phyloP scores from a whole-genome alignment of 345 rosid species.

The Moringa oleifera region DNA sequence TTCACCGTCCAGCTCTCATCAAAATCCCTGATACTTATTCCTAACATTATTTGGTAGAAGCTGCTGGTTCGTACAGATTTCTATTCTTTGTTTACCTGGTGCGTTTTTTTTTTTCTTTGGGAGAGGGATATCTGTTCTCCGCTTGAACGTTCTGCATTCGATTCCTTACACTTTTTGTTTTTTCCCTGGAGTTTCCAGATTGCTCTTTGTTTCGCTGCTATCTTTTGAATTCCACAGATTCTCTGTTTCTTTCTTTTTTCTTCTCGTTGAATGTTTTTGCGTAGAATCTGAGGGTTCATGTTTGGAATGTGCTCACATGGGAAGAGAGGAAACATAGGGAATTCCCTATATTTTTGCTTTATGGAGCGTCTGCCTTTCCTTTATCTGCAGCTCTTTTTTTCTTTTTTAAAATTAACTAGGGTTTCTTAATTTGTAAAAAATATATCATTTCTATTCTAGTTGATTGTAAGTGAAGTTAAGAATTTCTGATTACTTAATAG shows the following conservation, averaged over 20 bases:
- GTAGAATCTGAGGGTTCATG: constrained; percentile 22
- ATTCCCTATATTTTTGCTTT: constrained; percentile 9
- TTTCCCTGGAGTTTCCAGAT: constrained; percentile 12
- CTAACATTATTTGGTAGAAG: not conserved
- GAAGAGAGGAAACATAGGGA: constrained; percentile 9
- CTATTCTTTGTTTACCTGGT: constrained; percentile 19
- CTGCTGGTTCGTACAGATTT: constrained; percentile 14
- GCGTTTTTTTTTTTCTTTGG: constrained; percentile 16
- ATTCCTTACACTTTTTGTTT: constrained; percentile 4
- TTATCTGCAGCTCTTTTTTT: not conserved
- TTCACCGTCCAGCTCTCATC: not conserved
- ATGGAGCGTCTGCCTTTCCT: constrained; percentile 5
- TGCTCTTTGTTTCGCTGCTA: constrained; percentile 7
- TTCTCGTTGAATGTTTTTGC: constrained; percentile 5
- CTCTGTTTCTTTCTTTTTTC: no score
- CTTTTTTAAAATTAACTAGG: not conserved
- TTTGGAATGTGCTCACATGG: constrained; percentile 12
- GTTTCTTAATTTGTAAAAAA: not conserved
- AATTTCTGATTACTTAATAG: constrained; percentile 12
- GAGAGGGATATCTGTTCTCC: no score
- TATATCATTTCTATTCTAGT: not conserved
- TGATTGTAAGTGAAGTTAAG: constrained; percentile 17
- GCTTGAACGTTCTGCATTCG: constrained; percentile 6
- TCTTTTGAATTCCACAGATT: constrained; percentile 8
- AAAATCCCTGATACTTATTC: no score